A percentile compares a stretch with the other conserved stretches of the same genome.
Conservation (phyloP, 208 protist species). For the Tritrichomonas foetus region DNA sequence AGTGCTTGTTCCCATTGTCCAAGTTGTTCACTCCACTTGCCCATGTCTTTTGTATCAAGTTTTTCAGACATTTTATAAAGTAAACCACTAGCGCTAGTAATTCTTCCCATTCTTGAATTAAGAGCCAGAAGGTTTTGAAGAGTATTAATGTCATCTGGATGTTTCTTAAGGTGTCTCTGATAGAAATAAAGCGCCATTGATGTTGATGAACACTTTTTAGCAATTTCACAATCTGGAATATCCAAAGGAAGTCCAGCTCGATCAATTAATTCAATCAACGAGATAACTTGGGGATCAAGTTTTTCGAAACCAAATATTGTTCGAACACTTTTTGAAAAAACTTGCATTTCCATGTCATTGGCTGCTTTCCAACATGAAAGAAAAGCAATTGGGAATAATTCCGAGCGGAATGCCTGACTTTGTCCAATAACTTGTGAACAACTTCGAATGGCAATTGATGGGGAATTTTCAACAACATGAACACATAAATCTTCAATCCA, state of each 20-base stretch:
- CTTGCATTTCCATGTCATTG: no score
- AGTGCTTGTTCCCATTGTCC: constrained; percentile 37
- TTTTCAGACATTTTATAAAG: neutral
- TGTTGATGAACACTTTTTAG: neutral
- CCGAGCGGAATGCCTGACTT: neutral
- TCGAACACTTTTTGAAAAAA: neutral
- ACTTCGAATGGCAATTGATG: neutral
- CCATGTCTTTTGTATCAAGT: neutral
- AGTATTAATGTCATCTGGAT: neutral
- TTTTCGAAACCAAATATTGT: neutral
- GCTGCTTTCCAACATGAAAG: neutral
- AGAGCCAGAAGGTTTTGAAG: neutral
- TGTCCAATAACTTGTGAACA: neutral
- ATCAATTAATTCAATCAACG: neutral
- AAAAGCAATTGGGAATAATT: constrained; percentile 22
- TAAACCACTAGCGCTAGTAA: neutral
- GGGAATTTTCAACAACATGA: neutral
- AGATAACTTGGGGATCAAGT: neutral
- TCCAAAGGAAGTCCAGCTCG: neutral
- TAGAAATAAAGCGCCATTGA: neutral
- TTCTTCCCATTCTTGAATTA: neutral
- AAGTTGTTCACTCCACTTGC: neutral
- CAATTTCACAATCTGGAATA: neutral
- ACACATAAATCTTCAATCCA: neutral
- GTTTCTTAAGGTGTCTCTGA: neutral